Conservation (phyloP, 345 rosid genomes). For the Eutrema heterophyllum region DNA sequence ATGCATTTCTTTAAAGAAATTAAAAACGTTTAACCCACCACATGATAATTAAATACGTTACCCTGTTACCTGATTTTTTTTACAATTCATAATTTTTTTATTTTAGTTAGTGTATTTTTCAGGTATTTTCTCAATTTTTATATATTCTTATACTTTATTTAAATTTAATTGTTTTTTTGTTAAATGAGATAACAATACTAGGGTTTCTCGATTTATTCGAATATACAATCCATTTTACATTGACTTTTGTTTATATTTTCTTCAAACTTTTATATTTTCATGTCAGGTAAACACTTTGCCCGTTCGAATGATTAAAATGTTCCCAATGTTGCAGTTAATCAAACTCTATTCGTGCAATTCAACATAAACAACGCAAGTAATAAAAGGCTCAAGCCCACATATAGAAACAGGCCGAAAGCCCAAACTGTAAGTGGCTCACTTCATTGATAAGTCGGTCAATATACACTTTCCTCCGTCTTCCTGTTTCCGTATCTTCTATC, state of each 20-base stretch:
- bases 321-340: not conserved
- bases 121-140: too few relatives aligned
- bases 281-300: not conserved
- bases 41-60: not conserved
- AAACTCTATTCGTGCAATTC: not conserved
- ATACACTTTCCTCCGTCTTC: fast-evolving
- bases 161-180: too few relatives aligned
- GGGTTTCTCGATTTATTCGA: constrained; percentile 1
- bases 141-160: too few relatives aligned
- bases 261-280: not conserved
- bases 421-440: not conserved
- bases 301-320: constrained; percentile 1
- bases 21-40: not conserved
- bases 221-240: constrained; percentile 7
- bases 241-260: not conserved
- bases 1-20: not conserved
- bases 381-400: not conserved
- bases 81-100: not conserved
- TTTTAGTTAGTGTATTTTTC: too few relatives aligned
- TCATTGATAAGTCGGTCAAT: constrained; percentile 5
- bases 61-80: not conserved
- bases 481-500: too few relatives aligned
- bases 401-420: not conserved
- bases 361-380: too few relatives aligned
- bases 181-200: too few relatives aligned